Conservation (phyloP, 768 basidiomycete genomes). For the Lenzites betulinus region DNA sequence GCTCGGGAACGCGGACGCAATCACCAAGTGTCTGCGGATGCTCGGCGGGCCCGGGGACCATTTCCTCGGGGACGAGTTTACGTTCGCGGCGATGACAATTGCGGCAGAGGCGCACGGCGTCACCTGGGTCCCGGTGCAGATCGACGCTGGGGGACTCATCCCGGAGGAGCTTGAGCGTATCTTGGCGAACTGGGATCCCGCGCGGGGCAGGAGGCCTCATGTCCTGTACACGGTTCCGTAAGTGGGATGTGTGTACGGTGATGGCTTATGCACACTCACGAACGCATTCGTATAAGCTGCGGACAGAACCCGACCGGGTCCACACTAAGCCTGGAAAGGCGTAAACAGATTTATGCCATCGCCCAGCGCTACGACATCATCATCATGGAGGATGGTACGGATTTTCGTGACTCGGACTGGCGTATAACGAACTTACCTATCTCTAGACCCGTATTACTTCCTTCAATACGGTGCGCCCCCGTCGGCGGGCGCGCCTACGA, state of each 20-base stretch:
- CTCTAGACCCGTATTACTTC: constrained; percentile 50
- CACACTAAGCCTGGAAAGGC: constrained; percentile 45
- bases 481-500: not conserved
- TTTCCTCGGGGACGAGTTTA: constrained; percentile 46
- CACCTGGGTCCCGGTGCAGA: constrained; percentile 45
- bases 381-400: constrained; percentile 47
- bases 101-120: constrained; percentile 41
- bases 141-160: constrained; percentile 50
- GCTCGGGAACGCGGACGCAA: constrained; percentile 43
- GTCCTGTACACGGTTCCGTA: constrained; percentile 52
- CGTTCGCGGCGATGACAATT: constrained; percentile 43
- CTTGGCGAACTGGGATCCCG: constrained; percentile 45
- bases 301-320: constrained; percentile 55
- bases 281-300: too few relatives aligned
- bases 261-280: too few relatives aligned
- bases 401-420: too few relatives aligned
- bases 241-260: too few relatives aligned
- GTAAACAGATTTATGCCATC: constrained; percentile 48
- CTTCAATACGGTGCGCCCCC: constrained; percentile 42
- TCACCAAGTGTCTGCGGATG: constrained; percentile 43
- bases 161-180: constrained; percentile 50
- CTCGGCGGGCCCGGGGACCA: constrained; percentile 42
- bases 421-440: not conserved
- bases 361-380: constrained; percentile 50
- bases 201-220: constrained; percentile 48